These are phyloP conservation scores for Trichosporon asahii DNA, from an alignment of 1,284 basidiomycete genomes.

Conservation along the genomic window DNA sequence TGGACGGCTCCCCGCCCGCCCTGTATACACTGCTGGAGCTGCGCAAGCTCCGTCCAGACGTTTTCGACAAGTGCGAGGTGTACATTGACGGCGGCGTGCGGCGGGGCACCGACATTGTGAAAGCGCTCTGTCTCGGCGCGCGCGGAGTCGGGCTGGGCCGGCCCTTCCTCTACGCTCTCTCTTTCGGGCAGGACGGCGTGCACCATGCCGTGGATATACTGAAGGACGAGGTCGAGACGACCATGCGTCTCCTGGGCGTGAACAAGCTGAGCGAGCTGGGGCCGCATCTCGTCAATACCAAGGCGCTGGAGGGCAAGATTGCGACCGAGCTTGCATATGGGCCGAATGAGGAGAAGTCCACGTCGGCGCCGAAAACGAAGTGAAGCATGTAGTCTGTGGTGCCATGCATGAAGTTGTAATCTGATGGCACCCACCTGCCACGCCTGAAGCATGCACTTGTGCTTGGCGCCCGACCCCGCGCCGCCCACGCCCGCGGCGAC, in stretches of 20 bases:
- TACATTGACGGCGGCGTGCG: conserved; percentile 55
- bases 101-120: conserved; percentile 54
- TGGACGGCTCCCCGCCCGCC: conserved; percentile 50
- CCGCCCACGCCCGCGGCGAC: no score
- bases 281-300: conserved; percentile 46
- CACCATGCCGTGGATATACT: conserved; percentile 50
- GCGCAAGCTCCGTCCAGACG: conserved; percentile 49
- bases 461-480: no score
- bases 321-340: conserved; percentile 30
- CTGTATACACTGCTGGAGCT: conserved; percentile 53
- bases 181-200: conserved; percentile 52
- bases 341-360: conserved; percentile 19
- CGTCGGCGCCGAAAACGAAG: no score
- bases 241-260: conserved; percentile 76
- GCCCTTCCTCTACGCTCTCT: conserved; percentile 53
- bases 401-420: no score
- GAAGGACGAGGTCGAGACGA: conserved; percentile 60
- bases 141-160: conserved; percentile 53
- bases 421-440: no score
- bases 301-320: conserved; percentile 33
- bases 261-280: conserved; percentile 56
- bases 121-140: conserved; percentile 55
- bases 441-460: no score
- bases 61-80: conserved; percentile 49
- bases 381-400: no score